These are phyloP conservation scores for Botryotinia globosa DNA, from an alignment of 2,329 filamentous ascomycete species.

Conservation along the genomic window DNA sequence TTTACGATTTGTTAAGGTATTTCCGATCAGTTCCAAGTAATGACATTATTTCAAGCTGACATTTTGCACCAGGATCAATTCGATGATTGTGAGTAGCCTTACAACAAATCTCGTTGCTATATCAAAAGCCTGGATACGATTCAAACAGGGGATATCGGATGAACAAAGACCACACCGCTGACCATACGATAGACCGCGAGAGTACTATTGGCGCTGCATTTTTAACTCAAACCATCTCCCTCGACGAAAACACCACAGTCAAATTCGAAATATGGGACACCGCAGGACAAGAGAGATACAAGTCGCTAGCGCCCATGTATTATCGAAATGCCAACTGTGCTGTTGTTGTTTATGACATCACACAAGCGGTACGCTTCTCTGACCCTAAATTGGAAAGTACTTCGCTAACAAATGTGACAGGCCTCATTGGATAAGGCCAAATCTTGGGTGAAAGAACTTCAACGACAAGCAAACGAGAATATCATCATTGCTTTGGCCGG, in stretches of 20 bases:
- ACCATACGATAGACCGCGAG: conserved; percentile 28
- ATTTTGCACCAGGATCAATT: conserved; percentile 78
- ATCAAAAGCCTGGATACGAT: not conserved
- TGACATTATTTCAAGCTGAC: conserved; percentile 12
- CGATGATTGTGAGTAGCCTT: conserved; percentile 57
- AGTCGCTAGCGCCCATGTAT: conserved; percentile 98
- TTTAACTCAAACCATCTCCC: conserved; percentile 96
- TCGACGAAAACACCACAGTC: conserved; percentile 96
- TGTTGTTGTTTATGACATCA: conserved; percentile 98
- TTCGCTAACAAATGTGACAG: conserved; percentile 46
- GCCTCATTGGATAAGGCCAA: conserved; percentile 98
- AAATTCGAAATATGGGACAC: conserved; percentile 99
- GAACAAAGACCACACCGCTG: conserved; percentile 13
- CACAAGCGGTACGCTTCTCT: conserved; percentile 74
- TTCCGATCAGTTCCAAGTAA: conserved; percentile 30
- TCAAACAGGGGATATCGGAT: not conserved
- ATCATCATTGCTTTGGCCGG: conserved; percentile 98
- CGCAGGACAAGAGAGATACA: conserved; percentile 97
- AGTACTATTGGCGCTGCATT: conserved; percentile 72
- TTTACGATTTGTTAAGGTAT: conserved; percentile 94
- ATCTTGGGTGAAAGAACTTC: conserved; percentile 97
- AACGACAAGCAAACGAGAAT: conserved; percentile 98
- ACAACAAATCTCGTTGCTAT: not conserved
- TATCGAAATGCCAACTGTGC: conserved; percentile 99
- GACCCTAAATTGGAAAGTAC: not conserved